Percentiles rank a stretch among this genome's conserved stretches.
These are phyloP conservation scores for Annulohypoxylon nitens DNA, from an alignment of 495 filamentous ascomycete genomes.

Conservation along the genomic window DNA sequence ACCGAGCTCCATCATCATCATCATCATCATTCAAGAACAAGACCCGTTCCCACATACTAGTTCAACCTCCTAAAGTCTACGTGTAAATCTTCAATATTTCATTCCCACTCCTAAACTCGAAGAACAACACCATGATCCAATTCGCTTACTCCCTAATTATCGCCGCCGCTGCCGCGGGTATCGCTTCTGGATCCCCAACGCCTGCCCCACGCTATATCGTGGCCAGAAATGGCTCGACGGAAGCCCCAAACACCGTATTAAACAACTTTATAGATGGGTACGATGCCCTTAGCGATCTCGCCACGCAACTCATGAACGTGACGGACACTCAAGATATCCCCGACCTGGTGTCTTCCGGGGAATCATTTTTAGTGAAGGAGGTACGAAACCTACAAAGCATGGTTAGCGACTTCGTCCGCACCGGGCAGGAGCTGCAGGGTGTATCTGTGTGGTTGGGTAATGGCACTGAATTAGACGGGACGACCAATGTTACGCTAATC, in stretches of 20 bases:
- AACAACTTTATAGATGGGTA: background rate
- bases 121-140: background rate
- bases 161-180: background rate
- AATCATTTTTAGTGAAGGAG: too few relatives aligned
- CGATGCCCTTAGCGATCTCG: background rate
- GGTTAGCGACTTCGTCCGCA: too few relatives aligned
- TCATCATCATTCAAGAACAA: too few relatives aligned
- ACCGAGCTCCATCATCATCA: background rate
- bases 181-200: background rate
- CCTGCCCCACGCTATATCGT: background rate
- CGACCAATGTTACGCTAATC: background rate
- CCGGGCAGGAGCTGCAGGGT: too few relatives aligned
- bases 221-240: background rate
- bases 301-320: background rate
- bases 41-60: background rate
- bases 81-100: background rate
- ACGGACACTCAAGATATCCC: background rate
- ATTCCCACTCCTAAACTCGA: background rate
- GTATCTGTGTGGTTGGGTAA: too few relatives aligned
- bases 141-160: background rate
- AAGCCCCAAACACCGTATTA: background rate
- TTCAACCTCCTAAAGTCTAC: background rate
- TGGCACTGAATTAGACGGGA: too few relatives aligned
- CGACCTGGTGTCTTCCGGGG: too few relatives aligned
- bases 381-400: too few relatives aligned